Evolutionary conservation across 2,329 filamentous ascomycete genomes (phyloP).

Genomic region (Colletotrichum agaves): DNA sequence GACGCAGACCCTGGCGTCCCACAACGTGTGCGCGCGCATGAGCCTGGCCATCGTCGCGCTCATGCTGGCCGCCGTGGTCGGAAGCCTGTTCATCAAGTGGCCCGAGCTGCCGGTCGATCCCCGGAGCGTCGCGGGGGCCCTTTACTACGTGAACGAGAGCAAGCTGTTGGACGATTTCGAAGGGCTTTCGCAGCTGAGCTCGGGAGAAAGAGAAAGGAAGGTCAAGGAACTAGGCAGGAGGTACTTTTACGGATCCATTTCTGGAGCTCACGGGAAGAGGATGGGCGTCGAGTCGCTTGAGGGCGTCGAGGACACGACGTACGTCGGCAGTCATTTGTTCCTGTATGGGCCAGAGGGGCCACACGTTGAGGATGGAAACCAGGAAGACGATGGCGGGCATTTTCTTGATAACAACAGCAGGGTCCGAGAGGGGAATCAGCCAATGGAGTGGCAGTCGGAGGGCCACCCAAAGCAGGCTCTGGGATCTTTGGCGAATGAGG

Average conservation of each 20-base stretch:
- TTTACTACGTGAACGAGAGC: conserved; percentile 53
- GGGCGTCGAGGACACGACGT: conserved; percentile 27
- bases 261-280: background rate
- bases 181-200: conserved; percentile 27
- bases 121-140: conserved; percentile 56
- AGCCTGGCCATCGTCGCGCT: conserved; percentile 51
- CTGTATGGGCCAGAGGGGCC: background rate
- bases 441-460: no score
- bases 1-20: conserved; percentile 51
- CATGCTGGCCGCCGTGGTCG: conserved; percentile 54
- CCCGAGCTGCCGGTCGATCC: conserved; percentile 59
- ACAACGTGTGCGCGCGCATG: conserved; percentile 54
- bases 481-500: no score
- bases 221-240: conserved; percentile 32
- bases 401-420: no score
- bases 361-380: background rate
- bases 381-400: accelerated
- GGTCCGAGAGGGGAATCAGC: no score
- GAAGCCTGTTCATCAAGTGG: conserved; percentile 55
- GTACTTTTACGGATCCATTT: conserved; percentile 43
- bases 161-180: conserved; percentile 36
- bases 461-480: no score
- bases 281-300: conserved; percentile 31
- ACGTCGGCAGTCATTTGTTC: conserved; percentile 14
- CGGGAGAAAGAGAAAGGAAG: conserved; percentile 16